phyloP scores from a whole-genome alignment of 257 asterid genomes.

The Knoxia roxburghii region DNA sequence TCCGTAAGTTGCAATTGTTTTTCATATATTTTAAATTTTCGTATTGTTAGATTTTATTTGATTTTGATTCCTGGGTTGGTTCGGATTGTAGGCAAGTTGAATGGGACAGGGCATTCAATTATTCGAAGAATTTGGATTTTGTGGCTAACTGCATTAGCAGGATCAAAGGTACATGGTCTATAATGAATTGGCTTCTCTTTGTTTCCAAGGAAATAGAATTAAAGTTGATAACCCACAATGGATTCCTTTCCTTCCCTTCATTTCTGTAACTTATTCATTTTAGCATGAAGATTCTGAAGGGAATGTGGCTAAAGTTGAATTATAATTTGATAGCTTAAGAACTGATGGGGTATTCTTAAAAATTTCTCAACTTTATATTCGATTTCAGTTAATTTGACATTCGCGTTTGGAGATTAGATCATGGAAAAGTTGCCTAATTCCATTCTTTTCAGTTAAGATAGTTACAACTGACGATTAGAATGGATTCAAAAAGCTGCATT shows the following conservation, averaged over 20 bases:
- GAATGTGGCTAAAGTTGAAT: neutral
- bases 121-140: slow-evolving; percentile 50
- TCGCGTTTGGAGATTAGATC: neutral
- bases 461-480: neutral
- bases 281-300: neutral
- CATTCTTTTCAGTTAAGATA: neutral
- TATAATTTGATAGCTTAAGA: neutral
- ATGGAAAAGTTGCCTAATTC: neutral
- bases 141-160: slow-evolving; percentile 57
- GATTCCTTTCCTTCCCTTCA: neutral
- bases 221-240: neutral
- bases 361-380: neutral
- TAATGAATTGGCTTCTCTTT: neutral
- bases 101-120: slow-evolving; percentile 68
- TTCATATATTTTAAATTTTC: neutral
- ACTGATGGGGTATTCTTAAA: neutral
- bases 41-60: neutral
- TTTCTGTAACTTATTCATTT: neutral
- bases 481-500: neutral
- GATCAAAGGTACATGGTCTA: slow-evolving; percentile 35
- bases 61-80: slow-evolving; percentile 3
- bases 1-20: slow-evolving; percentile 34
- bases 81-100: slow-evolving; percentile 46
- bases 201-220: neutral
- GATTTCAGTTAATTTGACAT: neutral